These are phyloP conservation scores for Coniochaeta sp. DNA, from an alignment of 2,329 filamentous ascomycete species.

Conservation along the genomic window DNA sequence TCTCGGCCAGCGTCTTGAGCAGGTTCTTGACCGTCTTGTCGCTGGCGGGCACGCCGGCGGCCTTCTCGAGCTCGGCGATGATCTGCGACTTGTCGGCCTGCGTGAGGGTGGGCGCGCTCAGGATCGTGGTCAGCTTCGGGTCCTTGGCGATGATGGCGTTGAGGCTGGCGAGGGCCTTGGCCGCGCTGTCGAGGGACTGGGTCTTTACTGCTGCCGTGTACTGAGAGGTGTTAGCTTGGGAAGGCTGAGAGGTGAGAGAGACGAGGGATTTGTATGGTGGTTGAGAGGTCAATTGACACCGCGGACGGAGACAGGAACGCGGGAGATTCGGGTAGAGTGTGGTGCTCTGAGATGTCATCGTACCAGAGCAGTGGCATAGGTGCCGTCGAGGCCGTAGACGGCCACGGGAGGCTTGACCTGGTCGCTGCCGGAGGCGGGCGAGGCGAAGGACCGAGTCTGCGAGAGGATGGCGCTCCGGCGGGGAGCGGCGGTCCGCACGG, in stretches of 20 bases:
- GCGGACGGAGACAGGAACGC: not conserved
- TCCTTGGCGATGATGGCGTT: conserved; percentile 71
- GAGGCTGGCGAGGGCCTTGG: conserved; percentile 71
- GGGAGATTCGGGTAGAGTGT: too few relatives aligned
- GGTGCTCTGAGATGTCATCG: conserved; percentile 23
- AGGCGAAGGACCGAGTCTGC: conserved; percentile 70
- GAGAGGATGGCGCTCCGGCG: conserved; percentile 47
- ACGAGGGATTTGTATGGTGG: not conserved
- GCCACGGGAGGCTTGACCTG: conserved; percentile 78
- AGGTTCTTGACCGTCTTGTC: conserved; percentile 85
- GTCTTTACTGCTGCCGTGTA: conserved; percentile 94
- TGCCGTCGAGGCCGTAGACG: conserved; percentile 93
- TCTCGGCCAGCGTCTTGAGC: conserved; percentile 81
- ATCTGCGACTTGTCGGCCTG: conserved; percentile 77
- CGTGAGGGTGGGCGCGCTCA: conserved; percentile 73
- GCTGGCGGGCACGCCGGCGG: conserved; percentile 58
- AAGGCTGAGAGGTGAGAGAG: too few relatives aligned
- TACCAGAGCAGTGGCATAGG: conserved; percentile 98
- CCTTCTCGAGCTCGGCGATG: conserved; percentile 81
- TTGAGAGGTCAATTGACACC: not conserved
- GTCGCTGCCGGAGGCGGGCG: conserved; percentile 51
- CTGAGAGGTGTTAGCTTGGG: conserved; percentile 35
- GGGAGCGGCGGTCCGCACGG: conserved; percentile 51
- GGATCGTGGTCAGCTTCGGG: conserved; percentile 68
- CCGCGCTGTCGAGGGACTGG: conserved; percentile 74